Evolutionary conservation across 192 early-diverging fungal species (phyloP), one percentile per base, ranked within the genome.

Genomic region (Entomortierella parvispora): DNA sequence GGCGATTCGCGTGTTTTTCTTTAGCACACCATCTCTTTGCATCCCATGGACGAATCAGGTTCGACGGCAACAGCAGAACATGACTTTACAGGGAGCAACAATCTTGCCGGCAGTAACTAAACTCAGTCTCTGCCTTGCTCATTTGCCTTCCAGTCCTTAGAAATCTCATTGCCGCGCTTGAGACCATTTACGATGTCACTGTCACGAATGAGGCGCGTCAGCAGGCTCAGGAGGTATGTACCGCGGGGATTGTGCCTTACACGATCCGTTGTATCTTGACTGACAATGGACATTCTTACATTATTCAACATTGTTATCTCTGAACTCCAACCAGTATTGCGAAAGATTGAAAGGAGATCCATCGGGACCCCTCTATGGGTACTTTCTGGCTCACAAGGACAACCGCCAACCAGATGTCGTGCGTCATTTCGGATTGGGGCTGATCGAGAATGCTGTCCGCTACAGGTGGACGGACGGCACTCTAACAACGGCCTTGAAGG

Each of bases 351-450:
- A 88, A 51, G 57, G 79, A 23, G 58, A 85, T 53, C 62, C 77
- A 48, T 37, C 65, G 15, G 77, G 64, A 8, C 84, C 88, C 0
- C 42, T 88, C 17, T 90, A 82, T 62, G 89, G 89, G 3, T 79
- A 85, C 43, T 59, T 80, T 43, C 80, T 90, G 9, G 88, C 89
- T 15, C 80, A 82, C 44, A 80, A 78, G 64, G 57, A 83, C 10
- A 85, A 85, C 46, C 46, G 58, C 18, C 79, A 87, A 44, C 72
- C 81, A 4, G 84, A 86, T 63, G 51, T 71, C 15, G 72, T 84
- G 25, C 54, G 89, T 18, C 85, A 90, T 70, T 90, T 90, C 72
- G 90, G 90, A 29, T 60, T 91, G 9, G 71, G 82, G 3, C 62
- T 90, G n/a, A 48, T 91, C 15, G 89, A 89, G 49, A 58, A 88